A percentile compares a stretch with the other conserved stretches of the same genome.
Evolutionary conservation across 1,284 basidiomycete genomes (phyloP).

Genomic region (Pisolithus thermaeus): DNA sequence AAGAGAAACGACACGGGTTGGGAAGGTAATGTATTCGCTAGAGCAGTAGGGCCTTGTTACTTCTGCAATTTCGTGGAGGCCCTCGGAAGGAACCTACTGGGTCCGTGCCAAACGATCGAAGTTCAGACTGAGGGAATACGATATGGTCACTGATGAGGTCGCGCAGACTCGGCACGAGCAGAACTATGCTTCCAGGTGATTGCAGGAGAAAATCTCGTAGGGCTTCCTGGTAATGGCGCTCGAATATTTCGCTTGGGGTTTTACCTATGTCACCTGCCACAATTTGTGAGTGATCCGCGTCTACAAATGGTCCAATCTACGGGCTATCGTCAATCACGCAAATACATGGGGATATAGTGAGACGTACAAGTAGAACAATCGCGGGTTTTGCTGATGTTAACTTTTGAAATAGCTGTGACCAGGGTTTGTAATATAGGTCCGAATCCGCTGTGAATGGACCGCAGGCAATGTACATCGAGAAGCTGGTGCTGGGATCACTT

Average conservation of each 20-base stretch:
- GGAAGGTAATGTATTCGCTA: conserved; percentile 78
- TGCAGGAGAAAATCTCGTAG: conserved; percentile 55
- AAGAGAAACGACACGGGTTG: conserved; percentile 80
- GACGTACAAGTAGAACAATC: conserved; percentile 71
- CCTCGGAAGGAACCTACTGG: conserved; percentile 35
- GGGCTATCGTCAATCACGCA: conserved; percentile 4
- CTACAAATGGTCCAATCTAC: conserved; percentile 89
- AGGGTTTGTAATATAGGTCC: conserved; percentile 72
- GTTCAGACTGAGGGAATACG: conserved; percentile 83
- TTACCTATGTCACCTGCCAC: conserved; percentile 65
- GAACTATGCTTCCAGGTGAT: conserved; percentile 63
- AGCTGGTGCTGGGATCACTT: conserved; percentile 37
- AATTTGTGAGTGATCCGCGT: conserved; percentile 68
- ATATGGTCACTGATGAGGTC: conserved; percentile 79
- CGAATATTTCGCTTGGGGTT: conserved; percentile 68
- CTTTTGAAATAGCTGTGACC: conserved; percentile 54
- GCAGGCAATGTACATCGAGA: conserved; percentile 65
- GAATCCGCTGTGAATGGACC: conserved; percentile 81
- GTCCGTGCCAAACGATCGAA: conserved; percentile 44
- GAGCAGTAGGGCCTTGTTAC: neutral
- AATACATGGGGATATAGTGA: neutral
- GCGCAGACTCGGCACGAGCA: conserved; percentile 78
- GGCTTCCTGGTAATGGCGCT: conserved; percentile 54
- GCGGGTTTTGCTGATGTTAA: conserved; percentile 63
- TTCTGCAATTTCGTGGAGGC: neutral